Evolutionary conservation across 2,329 filamentous ascomycete genomes (phyloP), one percentile per base, ranked within the genome.

Genomic region (Monilinia fructigena): DNA sequence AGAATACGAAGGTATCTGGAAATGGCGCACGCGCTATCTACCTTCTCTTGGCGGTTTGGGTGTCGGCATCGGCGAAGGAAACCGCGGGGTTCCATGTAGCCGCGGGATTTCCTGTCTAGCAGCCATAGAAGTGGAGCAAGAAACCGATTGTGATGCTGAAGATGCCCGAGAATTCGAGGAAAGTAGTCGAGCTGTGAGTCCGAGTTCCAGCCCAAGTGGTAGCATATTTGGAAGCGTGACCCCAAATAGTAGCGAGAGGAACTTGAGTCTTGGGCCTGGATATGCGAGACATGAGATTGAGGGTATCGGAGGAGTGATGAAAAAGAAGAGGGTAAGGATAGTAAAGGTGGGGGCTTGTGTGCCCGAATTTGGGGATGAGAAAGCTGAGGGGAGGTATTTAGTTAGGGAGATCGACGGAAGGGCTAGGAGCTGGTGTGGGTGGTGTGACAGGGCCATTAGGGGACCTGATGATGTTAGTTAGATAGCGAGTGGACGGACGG

Each of bases 221-320:
- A 71, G 35, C 20, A 65, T 55, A 42, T 38, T 58, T 10, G 31
- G 40, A 52, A 35, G 70, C 38, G 65, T 65, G 2, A 67, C 45
- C 63, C 63, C n/a, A 60, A n/a, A 50, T 26, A 69, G 67, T 50
- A 67, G 65, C n/a, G n/a, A 60, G 16, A 66, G 66, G 16, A 75
- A 61, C 69, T 73, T 38, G 65, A 75, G 61, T 71, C 77, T 82
- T 71, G 80, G 89, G 67, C 83, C 91, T 0, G 93, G 93, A 3
- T 97, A 97, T 75, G 84, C 88, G 66, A 84, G 91, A 53, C 93
- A 97, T 75, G 93, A 97, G 78, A 91, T 97, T 68, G 92, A 96
- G 74, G 93, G 93, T 2, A 91, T 97, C 55, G 93, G 93, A 14
- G 93, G 93, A 0, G 85, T 90, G 18, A 86, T 97, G 63, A 96